Conservation (phyloP, 306 rosid species). For the Lotus japonicus region DNA sequence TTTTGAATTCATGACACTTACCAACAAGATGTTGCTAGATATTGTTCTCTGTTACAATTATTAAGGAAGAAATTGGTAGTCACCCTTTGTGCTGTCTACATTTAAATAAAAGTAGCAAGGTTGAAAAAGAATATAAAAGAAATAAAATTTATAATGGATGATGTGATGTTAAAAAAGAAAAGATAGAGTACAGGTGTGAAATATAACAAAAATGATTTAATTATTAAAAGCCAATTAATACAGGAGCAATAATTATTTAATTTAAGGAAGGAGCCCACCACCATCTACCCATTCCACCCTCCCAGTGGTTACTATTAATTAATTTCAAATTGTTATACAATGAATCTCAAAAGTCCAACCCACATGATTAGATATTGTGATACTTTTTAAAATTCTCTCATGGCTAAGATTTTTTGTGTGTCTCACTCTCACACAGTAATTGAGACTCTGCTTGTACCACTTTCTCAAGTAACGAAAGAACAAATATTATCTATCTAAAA, state of each 20-base stretch:
- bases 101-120: no score
- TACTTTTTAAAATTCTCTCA: neutral
- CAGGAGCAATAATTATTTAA: conserved; percentile 20
- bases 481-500: neutral
- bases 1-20: conserved; percentile 19
- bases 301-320: neutral
- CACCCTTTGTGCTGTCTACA: no score
- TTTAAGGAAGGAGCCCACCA: conserved; percentile 19
- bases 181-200: no score
- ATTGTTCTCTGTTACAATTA: conserved; percentile 18
- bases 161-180: no score
- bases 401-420: neutral
- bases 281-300: conserved; percentile 20
- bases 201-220: no score
- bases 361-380: conserved; percentile 28
- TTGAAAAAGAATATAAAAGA: no score
- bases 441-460: conserved; percentile 23
- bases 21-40: conserved; percentile 20
- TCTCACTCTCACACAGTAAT: conserved; percentile 2
- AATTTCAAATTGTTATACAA: neutral
- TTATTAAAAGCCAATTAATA: conserved; percentile 7
- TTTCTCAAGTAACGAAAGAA: conserved; percentile 24
- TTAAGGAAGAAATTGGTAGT: neutral
- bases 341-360: conserved; percentile 25
- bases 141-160: no score